Evolutionary conservation across 2,329 filamentous ascomycete genomes (phyloP).

Genomic region (Hymenoscyphus albidus): DNA sequence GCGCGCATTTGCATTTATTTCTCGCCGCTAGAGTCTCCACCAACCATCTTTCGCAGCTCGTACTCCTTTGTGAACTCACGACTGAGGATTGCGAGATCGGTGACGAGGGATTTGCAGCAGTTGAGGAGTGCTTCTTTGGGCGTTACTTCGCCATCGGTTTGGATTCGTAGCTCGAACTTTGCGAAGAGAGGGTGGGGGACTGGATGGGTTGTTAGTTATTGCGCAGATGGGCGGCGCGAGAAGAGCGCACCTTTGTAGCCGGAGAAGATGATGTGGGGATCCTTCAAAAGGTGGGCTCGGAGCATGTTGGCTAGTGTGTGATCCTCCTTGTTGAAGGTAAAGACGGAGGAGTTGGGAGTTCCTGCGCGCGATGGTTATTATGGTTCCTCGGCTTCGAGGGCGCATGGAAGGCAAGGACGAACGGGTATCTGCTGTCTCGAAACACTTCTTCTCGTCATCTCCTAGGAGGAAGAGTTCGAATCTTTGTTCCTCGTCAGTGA

Average conservation of each 20-base stretch:
- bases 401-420: slow-evolving; percentile 38
- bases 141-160: slow-evolving; percentile 83
- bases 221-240: slow-evolving; percentile 36
- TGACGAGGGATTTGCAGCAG: slow-evolving; percentile 77
- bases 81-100: slow-evolving; percentile 73
- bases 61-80: slow-evolving; percentile 91
- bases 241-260: slow-evolving; percentile 75
- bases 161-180: slow-evolving; percentile 71
- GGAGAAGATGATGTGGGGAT: slow-evolving; percentile 80
- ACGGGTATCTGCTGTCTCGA: slow-evolving; percentile 86
- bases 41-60: slow-evolving; percentile 81
- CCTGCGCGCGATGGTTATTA: slow-evolving; percentile 46
- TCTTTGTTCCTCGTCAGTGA: slow-evolving; percentile 44
- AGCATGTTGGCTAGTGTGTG: slow-evolving; percentile 93
- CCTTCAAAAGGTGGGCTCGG: slow-evolving; percentile 77
- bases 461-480: slow-evolving; percentile 90
- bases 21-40: slow-evolving; percentile 31
- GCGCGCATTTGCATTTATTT: neutral
- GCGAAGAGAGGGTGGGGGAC: slow-evolving; percentile 42
- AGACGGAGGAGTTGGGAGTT: slow-evolving; percentile 91
- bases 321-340: slow-evolving; percentile 94
- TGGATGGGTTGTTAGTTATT: slow-evolving; percentile 10
- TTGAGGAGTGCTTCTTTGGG: slow-evolving; percentile 85
- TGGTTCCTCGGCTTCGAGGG: neutral
- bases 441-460: slow-evolving; percentile 90